Conservation (phyloP, 1,284 basidiomycete species). For the Trichosporon inkin region DNA sequence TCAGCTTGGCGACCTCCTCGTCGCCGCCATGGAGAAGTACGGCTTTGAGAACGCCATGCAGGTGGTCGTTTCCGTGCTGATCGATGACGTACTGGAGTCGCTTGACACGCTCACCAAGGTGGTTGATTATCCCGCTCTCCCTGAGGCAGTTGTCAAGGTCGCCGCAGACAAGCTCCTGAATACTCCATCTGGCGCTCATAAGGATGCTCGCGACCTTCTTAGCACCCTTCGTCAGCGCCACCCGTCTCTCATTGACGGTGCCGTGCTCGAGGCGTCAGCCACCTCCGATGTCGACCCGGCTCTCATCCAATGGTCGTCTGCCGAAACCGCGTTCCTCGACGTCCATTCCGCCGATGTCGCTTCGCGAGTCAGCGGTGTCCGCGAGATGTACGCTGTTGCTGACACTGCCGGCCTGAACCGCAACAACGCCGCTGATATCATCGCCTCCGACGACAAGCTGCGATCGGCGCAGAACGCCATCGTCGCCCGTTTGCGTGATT, state of each 20-base stretch:
- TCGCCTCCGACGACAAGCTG: constrained; percentile 24
- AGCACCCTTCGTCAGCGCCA: constrained; percentile 42
- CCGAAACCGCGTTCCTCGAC: constrained; percentile 41
- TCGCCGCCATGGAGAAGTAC: constrained; percentile 43
- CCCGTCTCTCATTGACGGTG: constrained; percentile 37
- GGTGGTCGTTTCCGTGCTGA: constrained; percentile 26
- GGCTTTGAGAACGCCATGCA: constrained; percentile 37
- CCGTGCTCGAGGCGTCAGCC: constrained; percentile 26
- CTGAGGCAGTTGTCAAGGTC: constrained; percentile 28
- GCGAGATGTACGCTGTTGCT: constrained; percentile 37
- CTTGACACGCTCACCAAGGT: constrained; percentile 26
- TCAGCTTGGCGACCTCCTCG: constrained; percentile 36
- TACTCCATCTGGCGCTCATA: constrained; percentile 19
- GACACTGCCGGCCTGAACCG: constrained; percentile 13
- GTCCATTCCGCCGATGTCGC: constrained; percentile 48
- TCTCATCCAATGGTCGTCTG: constrained; percentile 21
- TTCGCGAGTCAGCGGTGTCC: constrained; percentile 46
- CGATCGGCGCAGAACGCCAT: constrained; percentile 41
- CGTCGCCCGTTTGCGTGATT: constrained; percentile 64
- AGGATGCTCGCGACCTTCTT: constrained; percentile 31
- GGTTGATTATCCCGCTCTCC: constrained; percentile 30
- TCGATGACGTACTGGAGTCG: constrained; percentile 23
- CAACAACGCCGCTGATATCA: constrained; percentile 15
- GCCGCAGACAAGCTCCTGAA: constrained; percentile 31
- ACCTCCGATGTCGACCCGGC: constrained; percentile 16